Evolutionary conservation across 306 rosid genomes (phyloP), one percentile per base, ranked within the genome.

Genomic region (Prunus armeniaca): DNA sequence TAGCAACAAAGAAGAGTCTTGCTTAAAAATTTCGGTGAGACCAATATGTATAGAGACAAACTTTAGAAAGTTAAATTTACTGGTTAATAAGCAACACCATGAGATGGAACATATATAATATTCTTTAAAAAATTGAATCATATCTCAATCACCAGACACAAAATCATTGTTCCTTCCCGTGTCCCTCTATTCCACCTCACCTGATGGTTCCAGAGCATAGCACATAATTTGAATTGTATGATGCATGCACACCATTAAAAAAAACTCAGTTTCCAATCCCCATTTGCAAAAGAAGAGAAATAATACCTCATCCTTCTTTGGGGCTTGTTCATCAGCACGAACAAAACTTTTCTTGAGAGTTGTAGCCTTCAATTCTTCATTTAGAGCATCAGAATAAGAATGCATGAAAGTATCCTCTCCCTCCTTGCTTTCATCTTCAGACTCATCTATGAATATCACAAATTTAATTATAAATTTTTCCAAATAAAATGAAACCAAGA

Each of bases 311-410:
- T 87, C 85, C 74, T 81, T 87, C 86, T 84, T 84, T 51, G 96
- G 80, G 50, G 84, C 80, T 80, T 90, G 88, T 81, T 87, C 97
- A 38, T 85, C 80, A 56, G 96, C 98, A 82, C 89, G 89, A 77
- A 88, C 87, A 86, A 95, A 95, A 83, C 93, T 95, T 84, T 84
- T 92, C 74, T 84, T 58, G 49, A 95, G 91, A n/a, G 92, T 86
- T 10, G 97, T 87, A 67, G 82, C 77, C 88, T 89, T 91, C 60
- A 95, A 76, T 72, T 95, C 87, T 71, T 88, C 85, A 76, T 83
- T 88, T 87, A 95, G 80, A 56, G 83, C 92, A 76, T 89, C 93
- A 73, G 93, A 83, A 82, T 95, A 95, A 75, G 93, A 86, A 69
- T 43, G 90, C 90, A 76, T 78, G 87, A 95, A 92, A 69, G 67